phyloP scores from a whole-genome alignment of 768 basidiomycete genomes.

The Auricularia sp. region DNA sequence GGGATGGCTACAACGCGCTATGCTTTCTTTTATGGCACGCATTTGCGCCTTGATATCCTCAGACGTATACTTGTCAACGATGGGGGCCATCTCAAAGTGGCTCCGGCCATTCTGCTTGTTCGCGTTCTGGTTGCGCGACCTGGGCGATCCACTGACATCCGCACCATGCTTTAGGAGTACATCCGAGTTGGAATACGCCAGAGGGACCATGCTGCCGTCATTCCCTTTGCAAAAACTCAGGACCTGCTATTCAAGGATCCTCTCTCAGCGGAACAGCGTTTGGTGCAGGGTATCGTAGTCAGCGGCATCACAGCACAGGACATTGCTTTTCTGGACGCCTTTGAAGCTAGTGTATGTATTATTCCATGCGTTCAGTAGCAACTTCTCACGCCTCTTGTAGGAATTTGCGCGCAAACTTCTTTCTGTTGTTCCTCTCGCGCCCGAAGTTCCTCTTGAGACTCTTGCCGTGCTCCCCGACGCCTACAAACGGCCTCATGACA shows the following conservation, averaged over 20 bases:
- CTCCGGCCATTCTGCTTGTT: conserved; percentile 24
- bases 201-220: conserved; percentile 30
- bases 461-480: neutral
- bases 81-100: conserved; percentile 18
- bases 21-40: conserved; percentile 32
- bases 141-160: neutral
- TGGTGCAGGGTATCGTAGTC: conserved; percentile 28
- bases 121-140: neutral
- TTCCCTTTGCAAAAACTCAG: conserved; percentile 14
- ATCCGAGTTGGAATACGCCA: conserved; percentile 11
- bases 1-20: too few relatives aligned
- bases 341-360: conserved; percentile 25
- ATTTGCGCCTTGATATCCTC: conserved; percentile 28
- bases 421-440: neutral
- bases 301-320: conserved; percentile 23
- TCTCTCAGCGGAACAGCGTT: conserved; percentile 17
- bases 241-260: conserved; percentile 9
- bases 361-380: neutral
- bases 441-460: neutral
- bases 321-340: conserved; percentile 25
- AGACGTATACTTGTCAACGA: conserved; percentile 24
- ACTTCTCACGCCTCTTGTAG: neutral
- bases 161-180: neutral
- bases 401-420: neutral
- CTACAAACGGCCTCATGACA: neutral